These are phyloP conservation scores for Dillenia suffruticosa DNA, from an alignment of 164 flowering plant species.

Conservation along the genomic window DNA sequence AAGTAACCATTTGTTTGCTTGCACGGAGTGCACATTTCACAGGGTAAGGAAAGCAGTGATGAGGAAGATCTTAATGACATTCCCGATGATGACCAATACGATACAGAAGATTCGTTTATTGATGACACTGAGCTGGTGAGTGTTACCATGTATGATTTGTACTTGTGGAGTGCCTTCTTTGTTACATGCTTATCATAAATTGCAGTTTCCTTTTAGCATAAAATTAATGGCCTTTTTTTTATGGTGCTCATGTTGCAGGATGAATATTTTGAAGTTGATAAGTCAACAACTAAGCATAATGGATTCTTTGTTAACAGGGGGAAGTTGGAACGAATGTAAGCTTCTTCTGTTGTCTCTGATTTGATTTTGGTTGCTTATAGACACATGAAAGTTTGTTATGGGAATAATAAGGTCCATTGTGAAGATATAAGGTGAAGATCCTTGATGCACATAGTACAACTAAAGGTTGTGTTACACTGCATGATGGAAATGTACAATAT, in stretches of 20 bases:
- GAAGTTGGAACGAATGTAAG: constrained; percentile 82
- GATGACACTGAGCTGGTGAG: constrained; percentile 96
- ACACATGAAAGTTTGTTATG: too few relatives aligned
- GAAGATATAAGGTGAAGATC: too few relatives aligned
- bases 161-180: neutral
- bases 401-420: too few relatives aligned
- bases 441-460: too few relatives aligned
- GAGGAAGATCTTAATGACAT: constrained; percentile 80
- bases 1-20: too few relatives aligned
- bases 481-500: too few relatives aligned
- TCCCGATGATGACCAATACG: constrained; percentile 98
- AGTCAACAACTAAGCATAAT: constrained; percentile 74
- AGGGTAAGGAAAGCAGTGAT: constrained; percentile 94
- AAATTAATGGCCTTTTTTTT: constrained; percentile 4
- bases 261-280: constrained; percentile 96
- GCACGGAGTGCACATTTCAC: constrained; percentile 5
- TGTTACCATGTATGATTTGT: constrained; percentile 5
- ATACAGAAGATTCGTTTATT: constrained; percentile 95
- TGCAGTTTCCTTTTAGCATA: neutral
- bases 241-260: constrained; percentile 62
- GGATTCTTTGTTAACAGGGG: constrained; percentile 98
- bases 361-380: too few relatives aligned
- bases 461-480: too few relatives aligned
- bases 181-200: neutral
- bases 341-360: constrained; percentile 10